Conservation (phyloP, 371 early-diverging fungal species). For the Blastocladiella emersonii region DNA sequence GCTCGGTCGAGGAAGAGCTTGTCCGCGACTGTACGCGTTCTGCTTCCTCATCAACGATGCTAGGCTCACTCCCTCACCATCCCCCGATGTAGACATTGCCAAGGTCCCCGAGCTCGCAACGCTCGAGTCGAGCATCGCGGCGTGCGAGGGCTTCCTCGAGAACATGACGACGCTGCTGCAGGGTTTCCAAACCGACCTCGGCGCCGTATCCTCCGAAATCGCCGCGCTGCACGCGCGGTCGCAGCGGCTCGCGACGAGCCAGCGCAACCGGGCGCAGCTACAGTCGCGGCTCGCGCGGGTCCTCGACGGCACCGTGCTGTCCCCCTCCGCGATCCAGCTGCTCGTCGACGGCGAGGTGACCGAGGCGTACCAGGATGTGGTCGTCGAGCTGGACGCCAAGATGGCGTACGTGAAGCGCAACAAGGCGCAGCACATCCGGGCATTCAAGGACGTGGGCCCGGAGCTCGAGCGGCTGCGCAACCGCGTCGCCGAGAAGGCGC, state of each 20-base stretch:
- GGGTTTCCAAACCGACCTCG: constrained; percentile 72
- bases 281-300: constrained; percentile 50
- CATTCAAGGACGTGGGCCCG: constrained; percentile 68
- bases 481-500: constrained; percentile 64
- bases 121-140: background rate
- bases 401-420: constrained; percentile 64
- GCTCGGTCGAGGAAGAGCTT: constrained; percentile 57
- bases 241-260: constrained; percentile 54
- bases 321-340: constrained; percentile 54
- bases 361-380: constrained; percentile 62
- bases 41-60: background rate
- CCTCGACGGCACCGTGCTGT: constrained; percentile 65
- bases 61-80: background rate
- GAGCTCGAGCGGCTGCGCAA: constrained; percentile 72
- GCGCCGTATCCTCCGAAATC: constrained; percentile 75
- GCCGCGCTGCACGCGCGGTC: constrained; percentile 66
- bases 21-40: constrained; percentile 46
- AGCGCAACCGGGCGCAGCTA: constrained; percentile 72
- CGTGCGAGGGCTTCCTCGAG: constrained; percentile 68
- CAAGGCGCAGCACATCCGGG: constrained; percentile 48
- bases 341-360: constrained; percentile 80
- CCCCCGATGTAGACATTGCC: background rate
- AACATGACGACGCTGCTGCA: constrained; percentile 69
- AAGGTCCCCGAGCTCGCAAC: background rate
- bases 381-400: constrained; percentile 66